Evolutionary conservation across 2,329 filamentous ascomycete species (phyloP).

Genomic region (Pseudogymnoascus sp.): DNA sequence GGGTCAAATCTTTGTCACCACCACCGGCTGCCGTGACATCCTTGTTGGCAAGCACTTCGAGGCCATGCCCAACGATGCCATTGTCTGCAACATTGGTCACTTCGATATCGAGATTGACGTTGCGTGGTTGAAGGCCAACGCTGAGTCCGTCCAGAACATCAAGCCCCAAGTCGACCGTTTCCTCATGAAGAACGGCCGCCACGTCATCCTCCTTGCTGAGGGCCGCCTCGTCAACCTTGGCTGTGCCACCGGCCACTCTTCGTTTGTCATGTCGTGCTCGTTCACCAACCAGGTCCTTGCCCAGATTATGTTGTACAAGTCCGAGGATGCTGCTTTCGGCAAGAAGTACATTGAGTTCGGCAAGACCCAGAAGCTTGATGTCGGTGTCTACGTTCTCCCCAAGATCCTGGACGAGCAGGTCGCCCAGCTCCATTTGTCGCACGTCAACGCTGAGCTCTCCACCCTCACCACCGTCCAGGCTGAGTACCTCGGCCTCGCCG

Average conservation of each 20-base stretch:
- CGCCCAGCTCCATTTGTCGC: slow-evolving; percentile 81
- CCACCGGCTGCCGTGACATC: slow-evolving; percentile 98
- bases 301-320: slow-evolving; percentile 98
- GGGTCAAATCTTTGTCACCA: slow-evolving; percentile 98
- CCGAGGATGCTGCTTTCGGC: slow-evolving; percentile 73
- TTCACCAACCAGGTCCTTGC: slow-evolving; percentile 99
- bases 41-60: slow-evolving; percentile 87
- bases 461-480: slow-evolving; percentile 78
- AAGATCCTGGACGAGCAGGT: slow-evolving; percentile 99
- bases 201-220: slow-evolving; percentile 98
- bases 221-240: slow-evolving; percentile 98
- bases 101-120: slow-evolving; percentile 99
- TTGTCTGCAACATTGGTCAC: slow-evolving; percentile 99
- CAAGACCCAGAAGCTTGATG: slow-evolving; percentile 78
- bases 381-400: slow-evolving; percentile 92
- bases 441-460: slow-evolving; percentile 91
- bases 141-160: slow-evolving; percentile 91
- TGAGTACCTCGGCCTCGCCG: slow-evolving; percentile 82
- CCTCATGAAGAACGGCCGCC: slow-evolving; percentile 83
- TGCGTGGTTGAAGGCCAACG: slow-evolving; percentile 97
- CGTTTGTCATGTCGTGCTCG: slow-evolving; percentile 99
- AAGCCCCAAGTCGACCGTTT: slow-evolving; percentile 99
- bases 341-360: slow-evolving; percentile 96
- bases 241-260: slow-evolving; percentile 97
- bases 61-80: slow-evolving; percentile 93